These are phyloP conservation scores for Solanum hybrid DNA, from an alignment of 305 asterid genomes.

Conservation along the genomic window DNA sequence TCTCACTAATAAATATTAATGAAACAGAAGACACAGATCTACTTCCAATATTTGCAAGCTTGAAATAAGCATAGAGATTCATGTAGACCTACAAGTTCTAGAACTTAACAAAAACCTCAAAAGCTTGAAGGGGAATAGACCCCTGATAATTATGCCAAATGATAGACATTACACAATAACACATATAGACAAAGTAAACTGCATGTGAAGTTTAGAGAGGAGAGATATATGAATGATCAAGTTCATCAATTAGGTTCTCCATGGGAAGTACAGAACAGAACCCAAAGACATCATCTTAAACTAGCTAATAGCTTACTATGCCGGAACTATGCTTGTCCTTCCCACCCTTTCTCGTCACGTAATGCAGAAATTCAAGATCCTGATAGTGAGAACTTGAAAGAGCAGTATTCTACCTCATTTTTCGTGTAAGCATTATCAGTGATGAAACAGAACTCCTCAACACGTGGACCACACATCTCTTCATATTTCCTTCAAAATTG, in stretches of 20 bases:
- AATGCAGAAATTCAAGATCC: neutral
- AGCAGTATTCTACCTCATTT: conserved; percentile 54
- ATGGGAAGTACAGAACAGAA: neutral
- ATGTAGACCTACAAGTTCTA: neutral
- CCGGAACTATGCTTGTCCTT: neutral
- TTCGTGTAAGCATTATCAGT: conserved; percentile 83
- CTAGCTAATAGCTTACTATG: no score
- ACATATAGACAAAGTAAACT: neutral
- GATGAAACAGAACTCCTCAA: conserved; percentile 86
- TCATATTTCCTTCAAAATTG: conserved; percentile 68
- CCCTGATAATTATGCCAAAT: neutral
- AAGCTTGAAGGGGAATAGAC: neutral
- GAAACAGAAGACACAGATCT: neutral
- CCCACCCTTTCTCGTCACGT: neutral
- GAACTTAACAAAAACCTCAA: neutral
- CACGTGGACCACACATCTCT: conserved; percentile 89
- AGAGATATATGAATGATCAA: neutral
- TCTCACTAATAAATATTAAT: neutral
- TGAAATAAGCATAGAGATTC: neutral
- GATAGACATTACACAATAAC: neutral
- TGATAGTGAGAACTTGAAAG: neutral
- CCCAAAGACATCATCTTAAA: neutral
- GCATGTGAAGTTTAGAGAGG: neutral
- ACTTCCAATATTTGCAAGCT: neutral
- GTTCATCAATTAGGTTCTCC: neutral